Percentiles rank a stretch among this genome's conserved stretches.
Conservation (phyloP, 331 rosid genomes). For the Phaseolus coccineus region DNA sequence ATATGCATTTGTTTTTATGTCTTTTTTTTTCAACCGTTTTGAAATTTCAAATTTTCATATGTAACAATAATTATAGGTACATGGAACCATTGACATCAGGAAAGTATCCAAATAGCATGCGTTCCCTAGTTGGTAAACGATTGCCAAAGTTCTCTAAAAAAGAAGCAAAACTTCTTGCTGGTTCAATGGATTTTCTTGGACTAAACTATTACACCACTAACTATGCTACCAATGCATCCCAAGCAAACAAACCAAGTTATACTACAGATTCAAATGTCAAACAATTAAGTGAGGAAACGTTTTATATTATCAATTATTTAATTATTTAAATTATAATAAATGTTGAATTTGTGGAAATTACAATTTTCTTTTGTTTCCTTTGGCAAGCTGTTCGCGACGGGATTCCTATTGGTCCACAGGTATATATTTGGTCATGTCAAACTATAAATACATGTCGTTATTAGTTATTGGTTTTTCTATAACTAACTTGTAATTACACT, state of each 20-base stretch:
- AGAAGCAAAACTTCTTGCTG: constrained; percentile 42
- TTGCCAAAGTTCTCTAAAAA: constrained; percentile 37
- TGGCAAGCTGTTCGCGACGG: constrained; percentile 56
- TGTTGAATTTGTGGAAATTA: neutral
- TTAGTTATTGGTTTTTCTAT: neutral
- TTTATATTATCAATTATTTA: neutral
- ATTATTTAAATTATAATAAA: too few relatives aligned
- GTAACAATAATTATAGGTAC: neutral
- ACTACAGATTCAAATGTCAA: constrained; percentile 43
- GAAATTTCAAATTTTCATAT: neutral
- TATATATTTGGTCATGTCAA: neutral
- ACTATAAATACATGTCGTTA: neutral
- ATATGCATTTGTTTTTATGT: too few relatives aligned
- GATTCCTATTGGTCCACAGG: constrained; percentile 62
- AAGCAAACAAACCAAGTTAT: constrained; percentile 22
- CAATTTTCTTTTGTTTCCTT: neutral
- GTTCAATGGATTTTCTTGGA: constrained; percentile 74
- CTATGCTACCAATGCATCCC: constrained; percentile 50
- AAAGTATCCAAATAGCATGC: constrained; percentile 43
- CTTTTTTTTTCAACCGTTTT: neutral
- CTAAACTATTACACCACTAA: constrained; percentile 63
- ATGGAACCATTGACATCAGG: constrained; percentile 37
- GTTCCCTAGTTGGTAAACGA: constrained; percentile 32
- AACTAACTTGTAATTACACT: neutral
- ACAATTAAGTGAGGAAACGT: constrained; percentile 40